Percentiles rank a stretch among this genome's conserved stretches.
Evolutionary conservation across 495 filamentous ascomycete species (phyloP).

Genomic region (Amphirosellinia nigrospora): DNA sequence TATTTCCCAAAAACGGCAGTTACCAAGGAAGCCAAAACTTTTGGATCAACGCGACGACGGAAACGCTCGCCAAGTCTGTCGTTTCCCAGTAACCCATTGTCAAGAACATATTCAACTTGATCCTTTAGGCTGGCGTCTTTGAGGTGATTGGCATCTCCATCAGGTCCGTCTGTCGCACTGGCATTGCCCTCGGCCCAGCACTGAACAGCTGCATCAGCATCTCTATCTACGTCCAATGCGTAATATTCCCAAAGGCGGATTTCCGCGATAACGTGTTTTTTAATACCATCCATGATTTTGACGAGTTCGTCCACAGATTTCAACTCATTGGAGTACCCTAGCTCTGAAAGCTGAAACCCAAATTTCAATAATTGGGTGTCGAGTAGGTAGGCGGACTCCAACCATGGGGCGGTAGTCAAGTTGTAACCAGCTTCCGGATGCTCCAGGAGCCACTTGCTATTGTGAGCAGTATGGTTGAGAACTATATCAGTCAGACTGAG

Average conservation of each 20-base stretch:
- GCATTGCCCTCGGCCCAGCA: slow-evolving; percentile 69
- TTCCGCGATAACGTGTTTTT: slow-evolving; percentile 75
- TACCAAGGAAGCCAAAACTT: slow-evolving; percentile 70
- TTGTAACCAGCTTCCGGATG: slow-evolving; percentile 98
- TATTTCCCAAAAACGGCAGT: slow-evolving; percentile 72
- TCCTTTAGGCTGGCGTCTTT: slow-evolving; percentile 47
- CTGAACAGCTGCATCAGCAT: slow-evolving; percentile 69
- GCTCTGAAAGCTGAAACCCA: slow-evolving; percentile 66
- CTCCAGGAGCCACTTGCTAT: slow-evolving; percentile 91
- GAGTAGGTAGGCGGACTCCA: slow-evolving; percentile 84
- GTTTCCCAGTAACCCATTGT: slow-evolving; percentile 68
- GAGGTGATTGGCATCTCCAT: slow-evolving; percentile 52
- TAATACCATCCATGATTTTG: slow-evolving; percentile 82
- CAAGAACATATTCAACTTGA: slow-evolving; percentile 57
- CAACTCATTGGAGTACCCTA: slow-evolving; percentile 77
- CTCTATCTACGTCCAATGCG: slow-evolving; percentile 76
- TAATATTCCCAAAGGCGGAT: slow-evolving; percentile 94
- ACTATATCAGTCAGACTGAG: slow-evolving; percentile 95
- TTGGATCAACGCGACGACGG: slow-evolving; percentile 69
- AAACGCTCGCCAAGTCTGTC: slow-evolving; percentile 81
- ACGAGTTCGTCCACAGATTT: slow-evolving; percentile 75
- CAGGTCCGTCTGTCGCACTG: slow-evolving; percentile 51
- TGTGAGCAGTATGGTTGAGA: slow-evolving; percentile 97
- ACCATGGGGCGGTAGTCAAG: slow-evolving; percentile 88
- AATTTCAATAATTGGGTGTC: slow-evolving; percentile 85